Base-by-base conservation (phyloP, 345 rosid genomes). In the Linum usitatissimum region DNA sequence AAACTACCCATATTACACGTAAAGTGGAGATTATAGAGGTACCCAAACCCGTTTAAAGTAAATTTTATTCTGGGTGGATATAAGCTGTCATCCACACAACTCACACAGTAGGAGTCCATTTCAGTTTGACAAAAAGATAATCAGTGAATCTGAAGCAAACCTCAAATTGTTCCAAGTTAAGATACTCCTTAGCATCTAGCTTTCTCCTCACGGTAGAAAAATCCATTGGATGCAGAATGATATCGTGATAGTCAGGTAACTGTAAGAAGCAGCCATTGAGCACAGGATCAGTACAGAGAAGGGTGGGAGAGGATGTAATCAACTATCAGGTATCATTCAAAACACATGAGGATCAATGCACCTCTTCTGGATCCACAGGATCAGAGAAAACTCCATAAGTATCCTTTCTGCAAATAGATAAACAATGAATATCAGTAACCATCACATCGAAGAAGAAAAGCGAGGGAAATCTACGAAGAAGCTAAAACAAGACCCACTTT, bases 221-320 rank as follows among this genome's bases (percentile, higher is more conserved):
- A 76, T 93, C 99, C 97, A 93, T 87, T 9, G 96, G 96, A 75
- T 89, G 72, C 36, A 80, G 79, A 64, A 93, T 70, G 65, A 87
- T 81, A 68, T 90, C 99, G 68, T 77, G 86, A 67, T 93, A 93
- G 73, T 93, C 97, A 66, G 99, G 99, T 80, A 93, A 95, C 99
- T 93, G 88, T 18, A 75, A 53, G 57, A 73, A 75, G 36, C 1
- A 75, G 10, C 61, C 58, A 66, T 45, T 58, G 8, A 40, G 38
- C 31, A 62, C 30, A 28, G 61, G 18, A 57, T 67, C 63, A 76
- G 55, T 40, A 51, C 55, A 64, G 20, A 10, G 17, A 0, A 12
- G 17, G 51, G 1, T 9, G 51, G 38, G 38, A 4, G 38, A 7
- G 38, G 38, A 31, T 3, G 36, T 61, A 55, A 20, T 59, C 49